Evolutionary conservation across 495 filamentous ascomycete genomes (phyloP), one percentile per base, ranked within the genome.

Genomic region (Polyplosphaeria fusca): DNA sequence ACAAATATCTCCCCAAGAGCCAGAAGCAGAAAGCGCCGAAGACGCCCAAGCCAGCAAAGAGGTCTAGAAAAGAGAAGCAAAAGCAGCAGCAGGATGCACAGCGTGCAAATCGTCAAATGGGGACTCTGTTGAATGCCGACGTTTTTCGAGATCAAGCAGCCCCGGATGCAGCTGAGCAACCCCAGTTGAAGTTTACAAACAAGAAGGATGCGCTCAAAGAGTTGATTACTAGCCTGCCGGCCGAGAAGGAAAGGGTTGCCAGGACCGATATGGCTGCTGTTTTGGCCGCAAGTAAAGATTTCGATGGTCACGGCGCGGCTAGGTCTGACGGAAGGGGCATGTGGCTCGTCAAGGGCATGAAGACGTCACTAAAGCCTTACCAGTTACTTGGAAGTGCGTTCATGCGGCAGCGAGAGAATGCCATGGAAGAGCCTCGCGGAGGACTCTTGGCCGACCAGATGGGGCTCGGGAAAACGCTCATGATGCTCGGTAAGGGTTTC

Each of bases 381-480:
- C 83, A 86, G 47, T 37, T 86, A 16, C 53, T 80, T 0, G 81
- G 77, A 16, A 73, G 73, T 3, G 75, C 73, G 0, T 85, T 79
- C 67, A 86, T 86, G 83, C 60, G 79, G 11, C 58, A 72, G 0
- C 73, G 81, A 20, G 84, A 87, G 53, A 67, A 72, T 3, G 72
- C 65, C 0, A 23, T 44, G 0, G 24, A 57, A 0, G 47, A 61
- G 12, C 79, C 81, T 0, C 65, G 65, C 20, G 82, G 83, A 0
- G 82, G 84, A 0, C 67, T 87, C 5, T 60, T 81, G 0, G 78
- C 77, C 0, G 83, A 87, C 61, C 67, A 71, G 16, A 86, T 87
- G 83, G 84, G 85, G 0, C 66, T 86, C 1, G 86, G 86, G 0
- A 89, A 76, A 49, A 82, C 5, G 69, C 76, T 58, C 70, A 79